Evolutionary conservation across 2,329 filamentous ascomycete species (phyloP), one percentile per base, ranked within the genome.

Genomic region (Ceratocystis colombiana): DNA sequence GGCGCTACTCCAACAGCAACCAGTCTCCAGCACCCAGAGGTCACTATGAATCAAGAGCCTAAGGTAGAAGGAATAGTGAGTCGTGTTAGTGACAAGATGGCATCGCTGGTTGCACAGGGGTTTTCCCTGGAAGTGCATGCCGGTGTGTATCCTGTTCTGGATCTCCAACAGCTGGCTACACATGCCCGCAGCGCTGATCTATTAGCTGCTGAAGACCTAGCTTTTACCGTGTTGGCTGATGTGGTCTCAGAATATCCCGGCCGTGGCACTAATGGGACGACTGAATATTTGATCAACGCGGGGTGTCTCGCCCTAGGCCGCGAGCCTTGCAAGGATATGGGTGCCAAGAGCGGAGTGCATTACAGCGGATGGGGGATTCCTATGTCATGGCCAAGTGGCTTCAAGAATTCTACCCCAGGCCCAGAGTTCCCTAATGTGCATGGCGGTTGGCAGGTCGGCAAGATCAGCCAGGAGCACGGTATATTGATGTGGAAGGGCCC

Each of bases 381-480:
- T 3, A 82, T 80, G 66, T 79, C 82, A 0, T 89, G 86, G 83
- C 64, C 62, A 5, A 50, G 62, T 20, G 78, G 77, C 6, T 70
- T 70, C 10, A 70, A 70, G 53, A 67, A 72, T 67, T n/a, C 37
- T 6, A 74, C 76, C 0, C 75, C 76, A 1, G 75, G 76, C 1
- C 73, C 78, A 5, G 76, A 77, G 4, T 79, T 79, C 68, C 77
- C 77, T 2, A 73, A 71, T 12, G 73, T 74, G 10, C 73, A 76
- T 66, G 75, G 73, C 3, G 82, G 80, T 1, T 89, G 88, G 86
- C 81, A 88, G 69, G 84, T 93, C 1, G 84, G 82, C 15, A 80
- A 84, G 30, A 82, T 93, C 67, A 87, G 85, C 69, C 89, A 93
- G 76, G 89, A 94, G 75, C 89, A 93, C 75, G 88, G 87, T 0